These are phyloP conservation scores for Catunica adiposa DNA, from an alignment of 2,329 filamentous ascomycete species.

Conservation along the genomic window DNA sequence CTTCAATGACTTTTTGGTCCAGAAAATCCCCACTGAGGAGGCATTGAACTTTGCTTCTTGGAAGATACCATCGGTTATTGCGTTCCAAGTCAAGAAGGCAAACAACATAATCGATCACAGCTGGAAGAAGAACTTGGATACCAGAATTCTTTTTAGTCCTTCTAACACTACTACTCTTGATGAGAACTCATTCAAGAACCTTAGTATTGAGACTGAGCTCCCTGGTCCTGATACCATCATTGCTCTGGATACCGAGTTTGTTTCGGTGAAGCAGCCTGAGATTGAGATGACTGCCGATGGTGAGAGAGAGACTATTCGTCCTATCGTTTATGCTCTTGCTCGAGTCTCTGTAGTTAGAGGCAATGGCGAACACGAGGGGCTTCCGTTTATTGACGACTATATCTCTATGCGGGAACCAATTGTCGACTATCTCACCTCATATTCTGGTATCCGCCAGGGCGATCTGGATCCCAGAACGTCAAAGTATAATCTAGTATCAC, in stretches of 20 bases:
- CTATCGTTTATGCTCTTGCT: constrained; percentile 80
- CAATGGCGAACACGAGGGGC: constrained; percentile 56
- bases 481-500: constrained; percentile 63
- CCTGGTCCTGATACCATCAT: constrained; percentile 59
- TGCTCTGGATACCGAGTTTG: constrained; percentile 91
- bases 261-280: constrained; percentile 79
- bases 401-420: constrained; percentile 81
- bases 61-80: constrained; percentile 80
- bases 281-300: constrained; percentile 94
- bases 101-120: constrained; percentile 69
- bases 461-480: constrained; percentile 70
- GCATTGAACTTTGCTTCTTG: constrained; percentile 77
- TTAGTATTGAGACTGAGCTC: constrained; percentile 43
- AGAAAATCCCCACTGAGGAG: constrained; percentile 57
- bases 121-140: constrained; percentile 77
- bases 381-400: constrained; percentile 94
- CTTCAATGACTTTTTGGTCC: constrained; percentile 93
- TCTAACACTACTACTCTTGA: constrained; percentile 19
- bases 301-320: constrained; percentile 77
- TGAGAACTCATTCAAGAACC: constrained; percentile 41
- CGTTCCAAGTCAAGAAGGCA: constrained; percentile 67
- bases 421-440: constrained; percentile 87
- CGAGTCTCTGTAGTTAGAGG: constrained; percentile 81
- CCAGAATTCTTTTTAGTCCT: constrained; percentile 66
- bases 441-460: constrained; percentile 73